phyloP scores from a whole-genome alignment of 202 grass and related monocot genomes.

The Saccharum hybrid region DNA sequence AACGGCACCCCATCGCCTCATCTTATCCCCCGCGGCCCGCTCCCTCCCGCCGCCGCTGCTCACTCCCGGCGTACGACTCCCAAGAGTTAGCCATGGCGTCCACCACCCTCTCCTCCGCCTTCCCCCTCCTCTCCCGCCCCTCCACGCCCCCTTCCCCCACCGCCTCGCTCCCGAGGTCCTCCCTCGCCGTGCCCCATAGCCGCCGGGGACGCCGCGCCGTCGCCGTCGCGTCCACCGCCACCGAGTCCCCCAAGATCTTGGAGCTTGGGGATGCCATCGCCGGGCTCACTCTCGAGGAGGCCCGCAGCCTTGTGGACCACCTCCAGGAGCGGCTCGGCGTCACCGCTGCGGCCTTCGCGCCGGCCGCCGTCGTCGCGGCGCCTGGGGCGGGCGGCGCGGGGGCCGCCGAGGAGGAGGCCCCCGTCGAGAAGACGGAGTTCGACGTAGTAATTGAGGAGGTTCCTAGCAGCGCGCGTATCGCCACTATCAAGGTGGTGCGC shows the following conservation, averaged over 20 bases:
- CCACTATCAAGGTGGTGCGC: constrained; percentile 83
- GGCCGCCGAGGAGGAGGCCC: constrained; percentile 46
- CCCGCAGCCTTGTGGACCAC: constrained; percentile 69
- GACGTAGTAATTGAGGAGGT: constrained; percentile 83
- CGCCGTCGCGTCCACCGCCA: constrained; percentile 50
- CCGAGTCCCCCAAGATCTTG: constrained; percentile 66
- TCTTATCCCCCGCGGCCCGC: constrained; percentile 20
- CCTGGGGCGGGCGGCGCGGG: constrained; percentile 41
- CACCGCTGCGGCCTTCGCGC: constrained; percentile 66
- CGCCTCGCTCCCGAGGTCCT: constrained; percentile 34
- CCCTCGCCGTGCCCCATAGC: constrained; percentile 4
- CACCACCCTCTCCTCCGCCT: constrained; percentile 63
- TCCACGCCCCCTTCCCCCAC: constrained; percentile 32
- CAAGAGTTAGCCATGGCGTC: constrained; percentile 44
- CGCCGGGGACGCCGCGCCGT: constrained; percentile 46
- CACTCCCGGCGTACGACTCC: constrained; percentile 20
- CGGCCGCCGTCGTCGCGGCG: constrained; percentile 56
- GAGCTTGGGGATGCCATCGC: constrained; percentile 79
- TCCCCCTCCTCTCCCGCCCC: constrained; percentile 53
- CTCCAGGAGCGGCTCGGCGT: constrained; percentile 89
- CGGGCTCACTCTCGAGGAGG: constrained; percentile 81
- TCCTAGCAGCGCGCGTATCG: constrained; percentile 73
- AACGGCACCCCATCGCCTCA: constrained; percentile 21
- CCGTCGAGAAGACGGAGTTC: constrained; percentile 79
- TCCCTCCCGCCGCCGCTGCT: constrained; percentile 4